Evolutionary conservation across 1,139 yeast genomes (phyloP).

Genomic region (Saccharomyces hybrid): DNA sequence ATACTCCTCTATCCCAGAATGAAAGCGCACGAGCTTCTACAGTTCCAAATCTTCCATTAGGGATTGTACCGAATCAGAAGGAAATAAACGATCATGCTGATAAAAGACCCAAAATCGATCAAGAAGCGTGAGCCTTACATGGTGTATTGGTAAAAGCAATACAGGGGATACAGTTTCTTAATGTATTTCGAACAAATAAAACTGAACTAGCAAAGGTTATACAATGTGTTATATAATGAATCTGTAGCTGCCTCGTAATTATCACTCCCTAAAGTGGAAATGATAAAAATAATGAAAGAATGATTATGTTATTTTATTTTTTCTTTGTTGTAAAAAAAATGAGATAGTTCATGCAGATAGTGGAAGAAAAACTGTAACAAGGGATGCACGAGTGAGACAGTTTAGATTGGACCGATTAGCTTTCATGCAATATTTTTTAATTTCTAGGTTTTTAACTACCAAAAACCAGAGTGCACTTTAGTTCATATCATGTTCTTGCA

Average conservation of each 20-base stretch:
- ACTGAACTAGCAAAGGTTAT: neutral
- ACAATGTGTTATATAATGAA: neutral
- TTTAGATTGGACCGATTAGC: too few species aligned
- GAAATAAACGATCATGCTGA: conserved; percentile 7
- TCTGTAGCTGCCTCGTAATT: neutral
- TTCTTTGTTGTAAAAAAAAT: too few species aligned
- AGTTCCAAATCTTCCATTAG: neutral
- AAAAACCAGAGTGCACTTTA: neutral
- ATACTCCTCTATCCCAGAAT: neutral
- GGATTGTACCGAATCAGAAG: neutral
- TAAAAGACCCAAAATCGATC: conserved; percentile 5
- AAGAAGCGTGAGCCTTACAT: neutral
- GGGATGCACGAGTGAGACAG: too few species aligned
- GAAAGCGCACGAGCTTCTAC: neutral
- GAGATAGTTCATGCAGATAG: too few species aligned
- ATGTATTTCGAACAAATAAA: neutral
- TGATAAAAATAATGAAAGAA: neutral
- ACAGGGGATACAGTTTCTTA: neutral
- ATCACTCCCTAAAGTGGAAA: neutral
- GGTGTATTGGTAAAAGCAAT: neutral
- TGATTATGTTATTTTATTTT: too few species aligned
- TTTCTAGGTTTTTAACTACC: neutral
- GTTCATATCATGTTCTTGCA: neutral
- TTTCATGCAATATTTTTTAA: too few species aligned
- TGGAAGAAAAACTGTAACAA: neutral